These are phyloP conservation scores for Rubia occidens DNA, from an alignment of 305 asterid species.

Conservation along the genomic window DNA sequence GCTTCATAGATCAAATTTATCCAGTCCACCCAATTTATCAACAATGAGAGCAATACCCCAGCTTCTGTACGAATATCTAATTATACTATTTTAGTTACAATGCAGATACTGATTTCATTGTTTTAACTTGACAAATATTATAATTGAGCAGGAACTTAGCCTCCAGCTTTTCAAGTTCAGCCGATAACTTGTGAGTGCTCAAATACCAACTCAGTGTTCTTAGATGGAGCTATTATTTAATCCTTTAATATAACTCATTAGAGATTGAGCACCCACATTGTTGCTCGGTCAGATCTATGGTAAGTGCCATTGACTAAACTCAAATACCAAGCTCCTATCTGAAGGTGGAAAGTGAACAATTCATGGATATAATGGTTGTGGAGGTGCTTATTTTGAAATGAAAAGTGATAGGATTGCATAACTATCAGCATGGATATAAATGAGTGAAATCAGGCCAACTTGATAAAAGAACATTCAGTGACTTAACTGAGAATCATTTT, in stretches of 20 bases:
- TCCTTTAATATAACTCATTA: too few species aligned
- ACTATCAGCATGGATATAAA: not conserved
- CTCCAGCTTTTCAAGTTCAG: slow-evolving; percentile 52
- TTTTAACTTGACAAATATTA: slow-evolving; percentile 18
- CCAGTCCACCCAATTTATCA: too few species aligned
- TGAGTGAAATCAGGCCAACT: not conserved
- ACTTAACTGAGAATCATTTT: not conserved
- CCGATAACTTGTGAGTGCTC: slow-evolving; percentile 49
- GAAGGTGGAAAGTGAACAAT: not conserved
- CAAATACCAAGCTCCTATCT: not conserved
- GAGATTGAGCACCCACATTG: too few species aligned
- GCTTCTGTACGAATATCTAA: not conserved
- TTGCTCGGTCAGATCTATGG: not conserved
- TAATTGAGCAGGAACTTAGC: slow-evolving; percentile 55
- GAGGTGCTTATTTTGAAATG: not conserved
- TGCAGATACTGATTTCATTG: slow-evolving; percentile 11
- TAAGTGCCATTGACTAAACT: not conserved
- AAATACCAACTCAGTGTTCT: slow-evolving; percentile 1
- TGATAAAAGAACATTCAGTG: not conserved
- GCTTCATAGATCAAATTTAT: too few species aligned
- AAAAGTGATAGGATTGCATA: not conserved
- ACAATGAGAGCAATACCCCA: slow-evolving; percentile 11
- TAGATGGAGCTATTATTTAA: too few species aligned
- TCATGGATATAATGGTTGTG: not conserved
- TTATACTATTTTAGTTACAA: not conserved